Evolutionary conservation across 208 protist species (phyloP).

Genomic region (Acanthamoeba lenticulata): DNA sequence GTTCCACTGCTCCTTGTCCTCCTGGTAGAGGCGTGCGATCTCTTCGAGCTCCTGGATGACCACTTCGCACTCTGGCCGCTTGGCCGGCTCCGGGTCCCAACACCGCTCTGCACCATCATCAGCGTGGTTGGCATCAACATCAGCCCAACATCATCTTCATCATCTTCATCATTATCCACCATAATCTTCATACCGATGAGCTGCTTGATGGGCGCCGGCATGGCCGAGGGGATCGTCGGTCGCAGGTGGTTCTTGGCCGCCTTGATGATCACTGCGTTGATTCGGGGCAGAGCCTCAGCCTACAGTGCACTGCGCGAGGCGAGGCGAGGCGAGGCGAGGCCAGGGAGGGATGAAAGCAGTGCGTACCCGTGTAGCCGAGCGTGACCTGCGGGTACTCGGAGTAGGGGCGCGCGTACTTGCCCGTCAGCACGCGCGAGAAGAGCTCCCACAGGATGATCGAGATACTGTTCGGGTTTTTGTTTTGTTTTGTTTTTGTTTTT

Average conservation of each 20-base stretch:
- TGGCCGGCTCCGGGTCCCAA: background rate
- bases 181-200: constrained; percentile 9
- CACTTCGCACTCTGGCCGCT: background rate
- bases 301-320: too few relatives aligned
- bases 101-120: background rate
- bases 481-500: background rate
- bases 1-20: constrained; percentile 49
- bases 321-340: too few relatives aligned
- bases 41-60: background rate
- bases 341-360: too few relatives aligned
- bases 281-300: too few relatives aligned
- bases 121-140: too few relatives aligned
- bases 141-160: background rate
- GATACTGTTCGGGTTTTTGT: background rate
- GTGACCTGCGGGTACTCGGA: constrained; percentile 36
- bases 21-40: background rate
- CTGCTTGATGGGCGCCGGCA: background rate
- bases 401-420: constrained; percentile 23
- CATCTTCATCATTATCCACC: background rate
- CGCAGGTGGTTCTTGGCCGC: constrained; percentile 37
- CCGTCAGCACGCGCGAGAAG: background rate
- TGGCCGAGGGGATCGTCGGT: background rate
- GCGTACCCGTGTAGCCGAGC: constrained; percentile 12
- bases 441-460: constrained; percentile 48
- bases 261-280: constrained; percentile 45